phyloP scores from a whole-genome alignment of 768 basidiomycete genomes.

The Russula vinacea region DNA sequence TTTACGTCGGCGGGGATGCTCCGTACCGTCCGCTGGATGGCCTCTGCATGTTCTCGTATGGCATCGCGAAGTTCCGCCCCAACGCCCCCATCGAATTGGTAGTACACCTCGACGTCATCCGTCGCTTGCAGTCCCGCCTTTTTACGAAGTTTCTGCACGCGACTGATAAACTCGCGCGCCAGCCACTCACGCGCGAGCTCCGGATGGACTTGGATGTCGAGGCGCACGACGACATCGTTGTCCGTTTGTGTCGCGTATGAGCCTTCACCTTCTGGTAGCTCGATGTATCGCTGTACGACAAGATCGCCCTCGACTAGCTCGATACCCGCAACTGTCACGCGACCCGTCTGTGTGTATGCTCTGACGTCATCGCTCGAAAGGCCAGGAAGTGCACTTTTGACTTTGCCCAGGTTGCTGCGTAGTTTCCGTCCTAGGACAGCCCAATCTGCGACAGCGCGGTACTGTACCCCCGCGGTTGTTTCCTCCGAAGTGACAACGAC shows the following conservation, averaged over 20 bases:
- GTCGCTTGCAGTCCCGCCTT: constrained; percentile 93
- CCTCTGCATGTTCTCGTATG: constrained; percentile 60
- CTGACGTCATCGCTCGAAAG: constrained; percentile 83
- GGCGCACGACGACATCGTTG: constrained; percentile 89
- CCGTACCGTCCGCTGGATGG: constrained; percentile 72
- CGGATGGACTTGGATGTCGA: constrained; percentile 84
- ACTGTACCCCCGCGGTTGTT: constrained; percentile 76
- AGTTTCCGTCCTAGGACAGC: constrained; percentile 89
- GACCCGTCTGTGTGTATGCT: constrained; percentile 67
- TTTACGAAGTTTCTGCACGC: constrained; percentile 93
- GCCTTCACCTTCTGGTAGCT: constrained; percentile 57
- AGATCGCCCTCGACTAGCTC: constrained; percentile 88
- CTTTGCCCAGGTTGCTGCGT: constrained; percentile 84
- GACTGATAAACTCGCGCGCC: constrained; percentile 84
- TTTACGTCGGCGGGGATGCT: constrained; percentile 61
- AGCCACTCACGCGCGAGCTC: constrained; percentile 87
- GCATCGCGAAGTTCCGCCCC: constrained; percentile 64
- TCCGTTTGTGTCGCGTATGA: constrained; percentile 84
- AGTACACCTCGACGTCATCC: constrained; percentile 88
- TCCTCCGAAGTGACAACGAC: constrained; percentile 90
- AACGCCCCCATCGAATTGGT: constrained; percentile 67
- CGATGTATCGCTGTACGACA: constrained; percentile 86
- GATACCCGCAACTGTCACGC: constrained; percentile 84
- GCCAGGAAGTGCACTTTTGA: constrained; percentile 80
- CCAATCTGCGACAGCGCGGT: constrained; percentile 93